A percentile compares a stretch with the other conserved stretches of the same genome.
Conservation (phyloP, 2,329 filamentous ascomycete genomes). For the Epichloe sp. region DNA sequence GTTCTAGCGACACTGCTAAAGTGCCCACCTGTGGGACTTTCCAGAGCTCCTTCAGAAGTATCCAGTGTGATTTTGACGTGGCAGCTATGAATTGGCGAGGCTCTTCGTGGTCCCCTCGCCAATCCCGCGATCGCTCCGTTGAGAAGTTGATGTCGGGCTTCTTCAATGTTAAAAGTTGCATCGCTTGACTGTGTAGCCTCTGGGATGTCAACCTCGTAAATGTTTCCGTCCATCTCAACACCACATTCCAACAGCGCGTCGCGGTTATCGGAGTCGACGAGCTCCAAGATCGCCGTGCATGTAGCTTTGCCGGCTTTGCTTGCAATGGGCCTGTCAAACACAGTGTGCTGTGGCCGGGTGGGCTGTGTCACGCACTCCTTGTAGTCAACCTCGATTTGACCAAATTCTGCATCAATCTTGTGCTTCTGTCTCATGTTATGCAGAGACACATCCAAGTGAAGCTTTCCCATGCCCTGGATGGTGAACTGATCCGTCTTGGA, state of each 20-base stretch:
- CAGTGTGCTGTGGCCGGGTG: constrained; percentile 42
- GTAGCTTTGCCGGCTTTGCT: constrained; percentile 67
- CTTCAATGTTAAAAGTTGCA: constrained; percentile 35
- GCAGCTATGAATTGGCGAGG: constrained; percentile 67
- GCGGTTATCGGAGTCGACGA: constrained; percentile 33
- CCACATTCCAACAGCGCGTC: constrained; percentile 27
- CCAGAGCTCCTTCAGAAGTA: constrained; percentile 36
- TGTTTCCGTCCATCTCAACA: constrained; percentile 56
- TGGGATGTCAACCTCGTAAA: constrained; percentile 41
- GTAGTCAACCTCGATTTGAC: constrained; percentile 89
- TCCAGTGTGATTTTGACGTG: constrained; percentile 59
- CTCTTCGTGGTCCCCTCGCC: constrained; percentile 68
- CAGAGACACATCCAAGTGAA: constrained; percentile 86
- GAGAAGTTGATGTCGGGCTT: constrained; percentile 46
- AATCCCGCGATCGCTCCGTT: constrained; percentile 76
- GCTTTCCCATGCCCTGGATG: constrained; percentile 88
- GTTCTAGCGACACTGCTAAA: constrained; percentile 47
- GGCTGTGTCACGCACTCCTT: constrained; percentile 60
- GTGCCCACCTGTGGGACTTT: constrained; percentile 54
- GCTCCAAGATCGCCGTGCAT: constrained; percentile 56
- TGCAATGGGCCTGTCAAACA: constrained; percentile 68
- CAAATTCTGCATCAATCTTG: constrained; percentile 76
- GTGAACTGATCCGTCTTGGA: constrained; percentile 89
- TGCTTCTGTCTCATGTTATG: constrained; percentile 81
- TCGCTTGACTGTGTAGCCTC: constrained; percentile 34